Base-by-base conservation (phyloP, 768 basidiomycete genomes). In the Tulasnella sp. region DNA sequence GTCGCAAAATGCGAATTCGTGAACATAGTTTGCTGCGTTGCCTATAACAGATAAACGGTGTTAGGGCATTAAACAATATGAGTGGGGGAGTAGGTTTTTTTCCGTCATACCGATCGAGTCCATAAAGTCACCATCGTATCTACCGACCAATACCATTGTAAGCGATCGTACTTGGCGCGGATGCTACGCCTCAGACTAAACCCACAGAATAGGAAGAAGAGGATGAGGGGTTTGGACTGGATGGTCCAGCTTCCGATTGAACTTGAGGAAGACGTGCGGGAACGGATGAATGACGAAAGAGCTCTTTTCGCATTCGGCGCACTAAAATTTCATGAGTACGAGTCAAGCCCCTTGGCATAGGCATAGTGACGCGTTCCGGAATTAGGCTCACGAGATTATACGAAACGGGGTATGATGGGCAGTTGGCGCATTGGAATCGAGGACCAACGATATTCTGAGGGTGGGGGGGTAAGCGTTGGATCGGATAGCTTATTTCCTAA, bases 381-480 rank as follows among this genome's bases (percentile, higher is more conserved):
- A 71, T 7, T 3, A 7, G 3, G 9, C 67, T 34, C 88, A 76
- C 81, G 96, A 97, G 83, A 81, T 88, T 96, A 82, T 88, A 96
- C 14, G 88, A 82, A 25, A 83, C 84, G 0, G 93, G 90, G 52
- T 85, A 85, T 5, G 95, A 95, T 0, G 93, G 89, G 80, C 96
- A 98, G 78, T 91, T 91, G 15, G 91, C 93, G 81, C 96, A 98
- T 81, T 97, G 95, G 81, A 91, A 98, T 58, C 96, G 86, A 67
- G 87, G 84, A 6, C 96, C 95, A 72, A 89, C 82, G 75, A 97
- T 95, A 34, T 85, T 83, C 92, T 94, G 79, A 77, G 72, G 37
- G 8, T 7, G 6, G 45, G 5, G 17, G 5, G 6, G 25, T 36
- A 6, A 40, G 19, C 25, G n/a, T 4, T 31, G 17, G 54, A 11